These are phyloP conservation scores for Schwanniomyces vanrijiae DNA, from an alignment of 805 yeast genomes.

Conservation along the genomic window DNA sequence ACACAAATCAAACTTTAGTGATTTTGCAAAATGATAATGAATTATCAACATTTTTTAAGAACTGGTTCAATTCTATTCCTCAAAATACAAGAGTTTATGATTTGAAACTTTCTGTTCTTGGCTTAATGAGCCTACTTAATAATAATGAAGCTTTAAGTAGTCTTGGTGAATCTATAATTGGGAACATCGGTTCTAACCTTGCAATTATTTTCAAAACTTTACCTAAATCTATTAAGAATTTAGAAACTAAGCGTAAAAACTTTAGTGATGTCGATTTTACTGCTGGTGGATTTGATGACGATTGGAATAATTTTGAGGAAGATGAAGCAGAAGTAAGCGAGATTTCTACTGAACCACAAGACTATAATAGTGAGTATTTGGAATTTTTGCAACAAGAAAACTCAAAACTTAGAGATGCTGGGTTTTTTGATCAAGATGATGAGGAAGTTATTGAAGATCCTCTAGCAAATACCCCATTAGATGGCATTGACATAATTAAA, in stretches of 20 bases:
- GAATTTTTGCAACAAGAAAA: slow-evolving; percentile 25
- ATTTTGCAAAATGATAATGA: slow-evolving; percentile 46
- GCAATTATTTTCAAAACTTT: slow-evolving; percentile 54
- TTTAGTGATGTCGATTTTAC: slow-evolving; percentile 38
- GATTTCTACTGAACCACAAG: slow-evolving; percentile 7
- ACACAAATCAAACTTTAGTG: slow-evolving; percentile 53
- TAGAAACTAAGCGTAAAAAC: slow-evolving; percentile 63
- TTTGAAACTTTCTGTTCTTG: slow-evolving; percentile 71
- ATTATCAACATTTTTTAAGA: slow-evolving; percentile 51
- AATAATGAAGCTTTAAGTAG: slow-evolving; percentile 19
- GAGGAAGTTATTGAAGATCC: slow-evolving; percentile 77
- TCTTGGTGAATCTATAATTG: slow-evolving; percentile 16
- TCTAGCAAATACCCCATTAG: slow-evolving; percentile 73
- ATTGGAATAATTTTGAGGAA: slow-evolving; percentile 14
- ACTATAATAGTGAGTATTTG: slow-evolving; percentile 22
- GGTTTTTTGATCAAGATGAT: slow-evolving; percentile 46
- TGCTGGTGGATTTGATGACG: slow-evolving; percentile 10
- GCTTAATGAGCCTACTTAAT: slow-evolving; percentile 51
- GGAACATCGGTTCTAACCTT: slow-evolving; percentile 53
- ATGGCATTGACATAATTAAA: slow-evolving; percentile 65
- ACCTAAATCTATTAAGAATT: slow-evolving; percentile 68
- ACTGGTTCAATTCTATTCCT: slow-evolving; percentile 65
- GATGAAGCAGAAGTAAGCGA: slow-evolving; percentile 8
- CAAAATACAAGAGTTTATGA: slow-evolving; percentile 72
- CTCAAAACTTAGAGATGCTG: slow-evolving; percentile 14